Evolutionary conservation across 805 yeast species (phyloP), one percentile per base, ranked within the genome.

Genomic region (Tetrapisispora phaffii): DNA sequence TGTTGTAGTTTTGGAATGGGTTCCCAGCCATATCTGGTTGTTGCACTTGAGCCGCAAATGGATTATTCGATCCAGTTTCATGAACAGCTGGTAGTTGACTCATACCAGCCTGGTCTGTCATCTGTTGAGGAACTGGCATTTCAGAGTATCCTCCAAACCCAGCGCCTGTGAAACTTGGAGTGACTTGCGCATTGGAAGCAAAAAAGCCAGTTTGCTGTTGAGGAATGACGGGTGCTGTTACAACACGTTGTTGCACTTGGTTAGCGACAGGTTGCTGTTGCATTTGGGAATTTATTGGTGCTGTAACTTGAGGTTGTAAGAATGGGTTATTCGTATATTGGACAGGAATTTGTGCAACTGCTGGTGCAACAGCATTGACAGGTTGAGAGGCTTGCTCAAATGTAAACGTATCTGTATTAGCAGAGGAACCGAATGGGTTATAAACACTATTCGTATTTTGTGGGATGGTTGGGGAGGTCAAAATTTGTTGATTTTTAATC

Each of bases 131-230:
- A 6, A 16, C 28, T 56, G 32, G 62, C 47, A 37, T 47, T 53
- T 64, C 67, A 2, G 62, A 44, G 53, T 70, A 74, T 1, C 78
- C 79, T 12, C 82, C 82, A 59, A 78, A 77, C 0, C 83, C 84
- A 31, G 72, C 72, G 13, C 82, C 82, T 6, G 82, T 77, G 49
- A 63, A 69, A 4, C 68, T 54, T 16, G 69, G 50, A 16, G 55
- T 59, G 13, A 67, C 50, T 34, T 52, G 60, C 36, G 51, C 41
- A 41, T 54, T 54, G 8, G 60, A 47, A 16, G 65, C 53, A 47
- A 47, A 57, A 41, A 58, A 55, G 15, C 62, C 62, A 1, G 62
- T 55, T 31, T 51, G 55, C 28, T 55, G 62, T 17, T 47, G 50
- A 16, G 47, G 47, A 16, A 48, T 42, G 12, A 45, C 45, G 20